Conservation (phyloP, 306 rosid genomes). For the Ormosia semicastrata region DNA sequence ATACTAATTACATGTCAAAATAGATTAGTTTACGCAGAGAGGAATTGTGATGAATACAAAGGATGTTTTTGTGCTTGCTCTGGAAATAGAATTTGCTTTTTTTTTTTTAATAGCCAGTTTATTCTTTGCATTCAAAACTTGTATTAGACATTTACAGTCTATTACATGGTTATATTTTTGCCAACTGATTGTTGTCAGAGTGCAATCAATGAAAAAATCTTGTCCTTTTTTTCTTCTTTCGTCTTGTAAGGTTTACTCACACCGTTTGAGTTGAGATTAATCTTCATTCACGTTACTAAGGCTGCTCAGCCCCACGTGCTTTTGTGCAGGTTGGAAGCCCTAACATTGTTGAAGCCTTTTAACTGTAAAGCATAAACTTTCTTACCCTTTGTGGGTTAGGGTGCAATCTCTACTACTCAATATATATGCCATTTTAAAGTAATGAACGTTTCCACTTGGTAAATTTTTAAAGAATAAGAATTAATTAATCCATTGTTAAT, state of each 20-base stretch:
- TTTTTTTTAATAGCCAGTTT: neutral
- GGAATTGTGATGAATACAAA: conserved; percentile 32
- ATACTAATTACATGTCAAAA: conserved; percentile 32
- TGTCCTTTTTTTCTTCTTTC: too few species aligned
- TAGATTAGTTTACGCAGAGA: conserved; percentile 20
- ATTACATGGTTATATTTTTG: neutral
- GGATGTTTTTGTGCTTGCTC: conserved; percentile 19
- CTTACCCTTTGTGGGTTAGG: too few species aligned
- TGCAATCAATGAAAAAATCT: neutral
- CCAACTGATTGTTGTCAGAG: neutral
- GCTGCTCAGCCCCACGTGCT: too few species aligned
- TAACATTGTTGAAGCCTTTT: too few species aligned
- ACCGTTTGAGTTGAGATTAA: too few species aligned
- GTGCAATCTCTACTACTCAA: neutral
- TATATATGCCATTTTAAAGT: neutral
- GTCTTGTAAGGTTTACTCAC: too few species aligned
- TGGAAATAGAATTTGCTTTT: conserved; percentile 6
- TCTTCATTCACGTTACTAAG: too few species aligned
- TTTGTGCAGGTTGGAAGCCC: too few species aligned
- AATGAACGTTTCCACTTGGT: neutral
- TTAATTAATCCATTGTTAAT: neutral
- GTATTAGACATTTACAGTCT: conserved; percentile 10
- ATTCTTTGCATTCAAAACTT: conserved; percentile 40
- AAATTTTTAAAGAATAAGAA: too few species aligned
- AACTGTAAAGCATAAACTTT: too few species aligned